These are phyloP conservation scores for Pseudomicrostroma phylloplanum DNA, from an alignment of 1,284 basidiomycete species.

Conservation along the genomic window DNA sequence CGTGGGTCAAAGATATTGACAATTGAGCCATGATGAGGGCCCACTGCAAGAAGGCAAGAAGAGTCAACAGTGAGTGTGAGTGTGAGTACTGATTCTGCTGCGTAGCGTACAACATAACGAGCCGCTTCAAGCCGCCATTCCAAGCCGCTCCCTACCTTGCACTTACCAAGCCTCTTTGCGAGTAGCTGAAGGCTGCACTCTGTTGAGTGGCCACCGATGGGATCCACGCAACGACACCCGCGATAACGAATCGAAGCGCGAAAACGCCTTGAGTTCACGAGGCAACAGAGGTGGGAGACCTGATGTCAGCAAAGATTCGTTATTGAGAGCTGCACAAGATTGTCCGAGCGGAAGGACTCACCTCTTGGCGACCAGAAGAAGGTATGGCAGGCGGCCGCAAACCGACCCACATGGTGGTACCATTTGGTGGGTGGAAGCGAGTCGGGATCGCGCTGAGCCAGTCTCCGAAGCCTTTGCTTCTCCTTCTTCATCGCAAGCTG, in stretches of 20 bases:
- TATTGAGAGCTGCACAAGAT: too few species aligned
- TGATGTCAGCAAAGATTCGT: too few species aligned
- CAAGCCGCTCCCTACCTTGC: not conserved
- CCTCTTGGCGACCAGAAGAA: conserved; percentile 50
- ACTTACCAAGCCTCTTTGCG: not conserved
- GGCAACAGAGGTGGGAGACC: too few species aligned
- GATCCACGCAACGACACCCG: conserved; percentile 27
- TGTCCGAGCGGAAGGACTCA: too few species aligned
- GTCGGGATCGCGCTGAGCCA: conserved; percentile 10
- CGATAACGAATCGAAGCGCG: conserved; percentile 58
- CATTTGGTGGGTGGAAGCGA: conserved; percentile 15
- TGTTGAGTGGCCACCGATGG: conserved; percentile 1
- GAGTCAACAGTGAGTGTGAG: not conserved
- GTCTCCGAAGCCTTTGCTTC: not conserved
- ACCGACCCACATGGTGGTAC: conserved; percentile 14
- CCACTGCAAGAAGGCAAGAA: conserved; percentile 50
- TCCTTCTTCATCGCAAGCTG: not conserved
- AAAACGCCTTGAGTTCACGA: conserved; percentile 53
- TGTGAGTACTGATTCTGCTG: not conserved
- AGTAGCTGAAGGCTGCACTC: not conserved
- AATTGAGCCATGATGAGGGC: conserved; percentile 66
- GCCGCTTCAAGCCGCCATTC: not conserved
- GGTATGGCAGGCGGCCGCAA: conserved; percentile 14
- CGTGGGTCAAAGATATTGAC: conserved; percentile 58
- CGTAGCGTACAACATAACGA: too few species aligned